A percentile compares a stretch with the other conserved stretches of the same genome.
Evolutionary conservation across 495 filamentous ascomycete species (phyloP).

Genomic region (Copromyces sp.): DNA sequence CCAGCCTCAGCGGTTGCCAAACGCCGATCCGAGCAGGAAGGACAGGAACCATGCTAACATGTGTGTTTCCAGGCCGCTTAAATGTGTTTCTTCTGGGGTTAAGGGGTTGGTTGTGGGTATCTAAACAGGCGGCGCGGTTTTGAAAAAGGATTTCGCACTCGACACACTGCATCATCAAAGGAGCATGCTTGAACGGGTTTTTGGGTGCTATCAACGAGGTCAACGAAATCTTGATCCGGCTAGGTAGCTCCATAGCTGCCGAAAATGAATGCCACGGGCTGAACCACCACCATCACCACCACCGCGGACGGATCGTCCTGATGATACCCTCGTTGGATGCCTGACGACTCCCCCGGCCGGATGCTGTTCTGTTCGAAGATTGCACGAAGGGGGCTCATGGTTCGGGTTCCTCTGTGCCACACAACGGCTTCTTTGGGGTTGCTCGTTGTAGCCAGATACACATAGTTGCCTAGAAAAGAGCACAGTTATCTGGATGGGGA

Average conservation of each 20-base stretch:
- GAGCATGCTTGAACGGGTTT: constrained; percentile 26
- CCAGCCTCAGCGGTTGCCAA: background rate
- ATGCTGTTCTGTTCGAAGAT: background rate
- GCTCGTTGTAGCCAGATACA: background rate
- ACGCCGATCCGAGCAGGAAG: background rate
- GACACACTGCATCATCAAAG: constrained; percentile 27
- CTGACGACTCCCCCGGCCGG: background rate
- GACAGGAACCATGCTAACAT: constrained; percentile 13
- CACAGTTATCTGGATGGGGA: background rate
- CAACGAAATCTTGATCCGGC: constrained; percentile 26
- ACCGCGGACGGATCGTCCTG: background rate
- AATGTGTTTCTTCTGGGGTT: constrained; percentile 13
- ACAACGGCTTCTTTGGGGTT: background rate
- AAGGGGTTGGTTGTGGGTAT: constrained; percentile 23
- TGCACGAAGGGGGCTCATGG: background rate
- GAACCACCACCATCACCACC: constrained; percentile 9
- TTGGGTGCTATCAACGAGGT: constrained; percentile 26
- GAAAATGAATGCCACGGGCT: constrained; percentile 24
- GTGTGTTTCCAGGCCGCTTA: constrained; percentile 15
- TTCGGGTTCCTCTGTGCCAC: background rate
- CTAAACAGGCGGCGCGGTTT: constrained; percentile 25
- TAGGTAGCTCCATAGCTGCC: constrained; percentile 27
- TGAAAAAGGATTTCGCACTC: constrained; percentile 26
- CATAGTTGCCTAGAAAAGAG: background rate
- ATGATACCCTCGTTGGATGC: background rate